Evolutionary conservation across 345 rosid genomes (phyloP).

Genomic region (Toxicodendron radicans): DNA sequence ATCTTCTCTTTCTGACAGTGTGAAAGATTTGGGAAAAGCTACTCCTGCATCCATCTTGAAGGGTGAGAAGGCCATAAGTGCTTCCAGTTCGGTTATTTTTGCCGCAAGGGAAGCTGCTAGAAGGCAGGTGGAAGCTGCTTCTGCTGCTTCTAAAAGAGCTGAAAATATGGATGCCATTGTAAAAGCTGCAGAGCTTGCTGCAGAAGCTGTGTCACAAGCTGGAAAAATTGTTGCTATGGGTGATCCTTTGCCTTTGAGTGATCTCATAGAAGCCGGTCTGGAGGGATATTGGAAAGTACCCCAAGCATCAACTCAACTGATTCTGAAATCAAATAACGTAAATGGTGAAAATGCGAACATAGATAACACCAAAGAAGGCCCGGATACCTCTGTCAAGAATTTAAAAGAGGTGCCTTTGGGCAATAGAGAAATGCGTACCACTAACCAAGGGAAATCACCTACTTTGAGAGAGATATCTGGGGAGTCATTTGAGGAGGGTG

Average conservation of each 20-base stretch:
- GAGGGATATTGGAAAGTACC: slow-evolving; percentile 68
- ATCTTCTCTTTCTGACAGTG: slow-evolving; percentile 32
- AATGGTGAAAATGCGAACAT: slow-evolving; percentile 25
- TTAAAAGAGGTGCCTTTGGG: slow-evolving; percentile 28
- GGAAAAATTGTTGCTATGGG: slow-evolving; percentile 90
- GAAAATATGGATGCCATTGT: slow-evolving; percentile 90
- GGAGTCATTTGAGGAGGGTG: slow-evolving; percentile 43
- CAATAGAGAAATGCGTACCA: slow-evolving; percentile 36
- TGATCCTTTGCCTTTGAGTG: slow-evolving; percentile 58
- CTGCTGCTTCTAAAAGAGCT: slow-evolving; percentile 89
- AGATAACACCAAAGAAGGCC: slow-evolving; percentile 23
- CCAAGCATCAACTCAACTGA: slow-evolving; percentile 40
- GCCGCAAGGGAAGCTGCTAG: slow-evolving; percentile 87
- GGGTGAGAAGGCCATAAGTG: slow-evolving; percentile 46
- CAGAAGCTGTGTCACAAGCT: slow-evolving; percentile 92
- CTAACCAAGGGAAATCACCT: slow-evolving; percentile 38
- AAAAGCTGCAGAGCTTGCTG: slow-evolving; percentile 95
- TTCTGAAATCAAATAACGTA: slow-evolving; percentile 27
- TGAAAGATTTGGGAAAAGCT: slow-evolving; percentile 40
- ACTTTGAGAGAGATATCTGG: slow-evolving; percentile 30
- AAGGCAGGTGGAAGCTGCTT: slow-evolving; percentile 81
- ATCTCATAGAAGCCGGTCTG: slow-evolving; percentile 72
- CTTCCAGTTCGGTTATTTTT: slow-evolving; percentile 60
- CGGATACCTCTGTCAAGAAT: slow-evolving; percentile 24
- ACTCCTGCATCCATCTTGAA: slow-evolving; percentile 59